A percentile compares a stretch with the other conserved stretches of the same genome.
phyloP scores from a whole-genome alignment of 2,329 filamentous ascomycete species.

The Trichophaea hybrida region DNA sequence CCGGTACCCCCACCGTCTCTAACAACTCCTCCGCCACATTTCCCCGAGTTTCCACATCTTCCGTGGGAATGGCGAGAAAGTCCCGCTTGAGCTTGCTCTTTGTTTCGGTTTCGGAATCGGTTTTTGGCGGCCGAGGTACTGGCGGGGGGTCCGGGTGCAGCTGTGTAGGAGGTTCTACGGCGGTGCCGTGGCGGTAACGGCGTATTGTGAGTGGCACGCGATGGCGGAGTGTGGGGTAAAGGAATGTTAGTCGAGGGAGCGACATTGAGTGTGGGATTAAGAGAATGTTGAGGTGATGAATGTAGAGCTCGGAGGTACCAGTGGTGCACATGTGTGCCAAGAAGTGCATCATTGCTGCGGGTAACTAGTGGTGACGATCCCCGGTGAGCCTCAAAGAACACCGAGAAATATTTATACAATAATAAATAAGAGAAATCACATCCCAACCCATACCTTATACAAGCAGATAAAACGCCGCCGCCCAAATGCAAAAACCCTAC shows the following conservation, averaged over 20 bases:
- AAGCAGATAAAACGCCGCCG: background rate
- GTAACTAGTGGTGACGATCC: too few species aligned
- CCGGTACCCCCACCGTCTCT: too few species aligned
- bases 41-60: conserved; percentile 14
- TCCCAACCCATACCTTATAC: too few species aligned
- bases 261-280: conserved; percentile 38
- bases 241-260: conserved; percentile 47
- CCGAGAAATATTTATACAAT: too few species aligned
- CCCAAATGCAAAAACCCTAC: background rate
- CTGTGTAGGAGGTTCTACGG: conserved; percentile 38
- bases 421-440: too few species aligned
- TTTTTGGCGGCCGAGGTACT: conserved; percentile 34
- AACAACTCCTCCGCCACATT: background rate
- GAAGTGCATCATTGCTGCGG: too few species aligned
- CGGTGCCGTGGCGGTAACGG: conserved; percentile 45
- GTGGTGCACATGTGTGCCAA: too few species aligned
- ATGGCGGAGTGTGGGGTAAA: conserved; percentile 54
- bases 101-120: background rate
- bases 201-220: conserved; percentile 36
- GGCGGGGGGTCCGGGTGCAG: conserved; percentile 35
- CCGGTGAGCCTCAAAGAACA: too few species aligned
- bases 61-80: conserved; percentile 1
- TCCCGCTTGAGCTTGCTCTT: background rate
- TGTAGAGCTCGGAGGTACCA: background rate
- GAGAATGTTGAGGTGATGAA: background rate